Evolutionary conservation across 208 protist genomes (phyloP), one percentile per base, ranked within the genome.

Genomic region (Acanthamoeba lenticulata): DNA sequence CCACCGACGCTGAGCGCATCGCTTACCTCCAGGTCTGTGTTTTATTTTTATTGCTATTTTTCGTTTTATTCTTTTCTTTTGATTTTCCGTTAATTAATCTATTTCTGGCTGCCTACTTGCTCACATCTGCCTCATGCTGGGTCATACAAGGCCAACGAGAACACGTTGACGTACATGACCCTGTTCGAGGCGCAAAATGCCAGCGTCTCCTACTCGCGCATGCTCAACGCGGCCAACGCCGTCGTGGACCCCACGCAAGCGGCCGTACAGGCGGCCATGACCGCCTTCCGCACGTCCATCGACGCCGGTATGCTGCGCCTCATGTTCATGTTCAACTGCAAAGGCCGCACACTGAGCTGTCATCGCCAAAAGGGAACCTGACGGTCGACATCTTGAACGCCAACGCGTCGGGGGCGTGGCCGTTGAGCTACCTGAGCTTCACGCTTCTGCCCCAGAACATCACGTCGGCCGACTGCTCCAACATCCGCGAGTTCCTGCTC

Each of bases 301-400:
- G 67, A 88, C 79, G 5, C 0, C 7, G 79, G 49, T 88, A 27
- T 21, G 45, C 27, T n/a, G 6, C 27, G 52, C 9, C 52, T n/a
- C n/a, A n/a, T n/a, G n/a, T n/a, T n/a, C n/a, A n/a, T n/a, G n/a
- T n/a, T n/a, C n/a, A n/a, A n/a, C n/a, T n/a, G n/a, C n/a, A n/a
- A n/a, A n/a, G n/a, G n/a, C n/a, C n/a, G n/a, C n/a, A n/a, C n/a
- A n/a, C n/a, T n/a, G n/a, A n/a, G n/a, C n/a, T n/a, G n/a, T n/a
- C n/a, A 52, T 15, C 15, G 5, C 45, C 45, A 17, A 5, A 15
- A 83, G 49, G 47, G 13, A 6, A 88, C 32, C 79, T 88, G 2
- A 65, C 79, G 1, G 49, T 60, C n/a, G 49, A 88, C 79, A 88
- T 88, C 49, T 7, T 88, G 32, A 47, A 88, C 21, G 79, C 42